Evolutionary conservation across 257 asterid species (phyloP).

Genomic region (Henckelia pumila): DNA sequence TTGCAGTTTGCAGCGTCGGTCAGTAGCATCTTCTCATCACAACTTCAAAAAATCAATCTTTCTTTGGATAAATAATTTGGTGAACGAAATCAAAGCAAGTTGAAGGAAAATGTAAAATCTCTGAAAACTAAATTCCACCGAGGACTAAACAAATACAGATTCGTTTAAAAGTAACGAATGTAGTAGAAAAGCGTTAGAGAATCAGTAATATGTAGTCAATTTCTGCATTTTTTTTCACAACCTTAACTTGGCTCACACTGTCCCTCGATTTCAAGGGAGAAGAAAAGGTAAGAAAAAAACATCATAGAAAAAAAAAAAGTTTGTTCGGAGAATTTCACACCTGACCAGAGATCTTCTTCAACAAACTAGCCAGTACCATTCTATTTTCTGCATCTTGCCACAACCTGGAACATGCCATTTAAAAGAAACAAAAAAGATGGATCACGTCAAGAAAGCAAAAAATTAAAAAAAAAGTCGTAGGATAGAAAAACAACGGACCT

Average conservation of each 20-base stretch:
- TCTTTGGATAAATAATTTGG: background rate
- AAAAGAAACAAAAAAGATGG: constrained; percentile 10
- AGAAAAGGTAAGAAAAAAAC: background rate
- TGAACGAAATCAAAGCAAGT: no score
- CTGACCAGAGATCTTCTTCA: constrained; percentile 60
- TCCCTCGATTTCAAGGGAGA: background rate
- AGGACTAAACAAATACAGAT: no score
- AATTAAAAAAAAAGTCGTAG: no score
- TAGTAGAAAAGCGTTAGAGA: no score
- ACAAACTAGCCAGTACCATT: constrained; percentile 44
- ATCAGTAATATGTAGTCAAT: no score
- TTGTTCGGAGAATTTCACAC: constrained; percentile 34
- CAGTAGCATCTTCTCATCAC: background rate
- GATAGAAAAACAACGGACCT: constrained; percentile 48
- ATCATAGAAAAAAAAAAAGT: background rate
- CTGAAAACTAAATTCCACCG: no score
- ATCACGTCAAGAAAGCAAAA: no score
- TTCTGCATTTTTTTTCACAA: no score
- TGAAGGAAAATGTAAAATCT: no score
- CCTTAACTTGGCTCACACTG: no score
- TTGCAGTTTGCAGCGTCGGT: background rate
- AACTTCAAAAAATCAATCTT: background rate
- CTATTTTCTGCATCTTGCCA: constrained; percentile 96
- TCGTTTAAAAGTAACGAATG: no score
- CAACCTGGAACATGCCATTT: no score